phyloP scores from a whole-genome alignment of 768 basidiomycete species.

The Astraeus odoratus region DNA sequence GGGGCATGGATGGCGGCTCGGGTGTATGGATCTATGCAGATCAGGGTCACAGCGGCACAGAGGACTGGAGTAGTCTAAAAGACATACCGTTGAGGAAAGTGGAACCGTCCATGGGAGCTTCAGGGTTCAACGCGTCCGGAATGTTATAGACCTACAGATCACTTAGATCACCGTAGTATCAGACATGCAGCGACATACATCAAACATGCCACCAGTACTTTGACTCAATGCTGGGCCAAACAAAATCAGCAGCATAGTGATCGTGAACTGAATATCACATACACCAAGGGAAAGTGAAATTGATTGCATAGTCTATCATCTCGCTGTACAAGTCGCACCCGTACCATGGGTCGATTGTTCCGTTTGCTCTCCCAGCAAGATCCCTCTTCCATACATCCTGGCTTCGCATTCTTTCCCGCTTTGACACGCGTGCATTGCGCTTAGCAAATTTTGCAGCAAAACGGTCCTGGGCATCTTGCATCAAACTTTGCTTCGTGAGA shows the following conservation, averaged over 20 bases:
- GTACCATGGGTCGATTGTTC: constrained; percentile 56
- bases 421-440: constrained; percentile 14
- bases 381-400: constrained; percentile 36
- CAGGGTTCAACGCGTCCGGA: constrained; percentile 49
- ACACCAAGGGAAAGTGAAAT: constrained; percentile 63
- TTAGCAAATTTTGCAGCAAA: constrained; percentile 18
- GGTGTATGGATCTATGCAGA: constrained; percentile 40
- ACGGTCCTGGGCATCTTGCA: constrained; percentile 15
- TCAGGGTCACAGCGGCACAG: background rate
- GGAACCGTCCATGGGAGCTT: constrained; percentile 40
- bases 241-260: constrained; percentile 6
- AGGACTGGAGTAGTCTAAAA: background rate
- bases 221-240: constrained; percentile 13
- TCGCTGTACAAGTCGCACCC: constrained; percentile 60
- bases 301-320: constrained; percentile 65
- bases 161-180: background rate
- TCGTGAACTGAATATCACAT: constrained; percentile 10
- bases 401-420: constrained; percentile 21
- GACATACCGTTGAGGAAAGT: constrained; percentile 57
- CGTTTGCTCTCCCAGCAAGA: constrained; percentile 42
- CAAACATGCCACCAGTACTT: constrained; percentile 29
- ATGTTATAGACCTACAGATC: constrained; percentile 42
- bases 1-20: constrained; percentile 64
- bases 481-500: constrained; percentile 15
- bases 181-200: constrained; percentile 20